These are phyloP conservation scores for Arachnopeziza araneosa DNA, from an alignment of 2,329 filamentous ascomycete species.

Conservation along the genomic window DNA sequence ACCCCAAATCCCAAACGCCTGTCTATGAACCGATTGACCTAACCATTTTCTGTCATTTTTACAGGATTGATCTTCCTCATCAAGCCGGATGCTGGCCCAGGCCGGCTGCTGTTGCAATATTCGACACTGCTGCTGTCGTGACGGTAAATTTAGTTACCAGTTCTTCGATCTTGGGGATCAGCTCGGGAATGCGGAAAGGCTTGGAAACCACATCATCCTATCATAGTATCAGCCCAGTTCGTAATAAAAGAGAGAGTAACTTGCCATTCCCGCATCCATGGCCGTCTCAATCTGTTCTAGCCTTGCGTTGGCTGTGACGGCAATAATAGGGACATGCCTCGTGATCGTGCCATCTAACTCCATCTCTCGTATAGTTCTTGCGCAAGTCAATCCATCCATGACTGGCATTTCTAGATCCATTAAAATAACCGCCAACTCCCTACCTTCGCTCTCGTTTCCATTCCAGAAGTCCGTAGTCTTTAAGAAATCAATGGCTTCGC, in stretches of 20 bases:
- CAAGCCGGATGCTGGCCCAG: background rate
- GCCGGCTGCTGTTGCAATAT: background rate
- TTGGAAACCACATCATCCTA: slow-evolving; percentile 73
- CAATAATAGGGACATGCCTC: slow-evolving; percentile 69
- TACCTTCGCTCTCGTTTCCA: slow-evolving; percentile 36
- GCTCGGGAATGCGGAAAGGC: slow-evolving; percentile 69
- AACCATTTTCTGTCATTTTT: background rate
- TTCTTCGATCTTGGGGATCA: slow-evolving; percentile 62
- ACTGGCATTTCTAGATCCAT: slow-evolving; percentile 84
- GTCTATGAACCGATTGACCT: background rate
- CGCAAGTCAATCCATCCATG: slow-evolving; percentile 75
- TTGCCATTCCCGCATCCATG: slow-evolving; percentile 66
- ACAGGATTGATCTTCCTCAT: background rate
- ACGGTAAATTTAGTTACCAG: slow-evolving; percentile 15
- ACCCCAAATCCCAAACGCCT: background rate
- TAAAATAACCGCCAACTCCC: slow-evolving; percentile 60
- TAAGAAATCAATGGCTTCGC: slow-evolving; percentile 54
- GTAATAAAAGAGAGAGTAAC: slow-evolving; percentile 19
- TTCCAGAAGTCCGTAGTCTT: slow-evolving; percentile 52
- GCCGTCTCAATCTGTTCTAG: slow-evolving; percentile 68
- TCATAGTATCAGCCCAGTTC: slow-evolving; percentile 15
- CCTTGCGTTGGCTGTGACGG: slow-evolving; percentile 77
- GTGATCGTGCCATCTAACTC: slow-evolving; percentile 57
- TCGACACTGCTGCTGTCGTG: background rate
- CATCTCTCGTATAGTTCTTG: slow-evolving; percentile 61